A percentile compares a stretch with the other conserved stretches of the same genome.
Evolutionary conservation across 2,329 filamentous ascomycete genomes (phyloP).

Genomic region (Aspergillus latus): DNA sequence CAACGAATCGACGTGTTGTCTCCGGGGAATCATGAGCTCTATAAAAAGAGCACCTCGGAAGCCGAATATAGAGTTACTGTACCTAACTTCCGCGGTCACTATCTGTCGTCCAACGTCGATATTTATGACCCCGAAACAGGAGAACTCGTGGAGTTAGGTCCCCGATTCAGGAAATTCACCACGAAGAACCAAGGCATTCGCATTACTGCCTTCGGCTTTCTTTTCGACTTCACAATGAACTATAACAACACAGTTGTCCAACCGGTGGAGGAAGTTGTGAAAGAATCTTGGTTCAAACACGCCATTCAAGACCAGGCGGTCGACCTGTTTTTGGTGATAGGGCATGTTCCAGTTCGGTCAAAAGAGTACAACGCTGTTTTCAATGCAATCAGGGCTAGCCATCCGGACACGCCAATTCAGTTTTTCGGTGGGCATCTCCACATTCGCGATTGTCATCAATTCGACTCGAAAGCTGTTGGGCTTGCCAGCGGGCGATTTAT

Average conservation of each 20-base stretch:
- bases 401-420: constrained; percentile 81
- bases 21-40: constrained; percentile 93
- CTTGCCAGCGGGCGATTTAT: constrained; percentile 89
- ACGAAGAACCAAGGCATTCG: constrained; percentile 85
- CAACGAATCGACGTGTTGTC: constrained; percentile 82
- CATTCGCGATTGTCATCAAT: constrained; percentile 78
- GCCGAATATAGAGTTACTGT: constrained; percentile 78
- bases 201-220: constrained; percentile 85
- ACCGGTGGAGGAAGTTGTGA: constrained; percentile 74
- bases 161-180: constrained; percentile 81
- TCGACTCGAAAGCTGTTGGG: constrained; percentile 74
- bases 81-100: constrained; percentile 75
- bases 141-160: constrained; percentile 71
- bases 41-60: constrained; percentile 73
- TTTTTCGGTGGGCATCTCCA: constrained; percentile 92
- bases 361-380: constrained; percentile 76
- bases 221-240: constrained; percentile 91
- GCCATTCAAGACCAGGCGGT: constrained; percentile 76
- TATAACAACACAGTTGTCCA: constrained; percentile 87
- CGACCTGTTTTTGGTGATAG: constrained; percentile 82
- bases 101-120: constrained; percentile 90
- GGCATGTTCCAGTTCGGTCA: constrained; percentile 81
- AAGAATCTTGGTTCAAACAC: constrained; percentile 84
- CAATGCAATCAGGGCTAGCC: constrained; percentile 71
- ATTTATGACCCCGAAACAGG: constrained; percentile 74